Evolutionary conservation across 2,329 filamentous ascomycete species (phyloP), one percentile per base, ranked within the genome.

Genomic region (Colletotrichum sp.): DNA sequence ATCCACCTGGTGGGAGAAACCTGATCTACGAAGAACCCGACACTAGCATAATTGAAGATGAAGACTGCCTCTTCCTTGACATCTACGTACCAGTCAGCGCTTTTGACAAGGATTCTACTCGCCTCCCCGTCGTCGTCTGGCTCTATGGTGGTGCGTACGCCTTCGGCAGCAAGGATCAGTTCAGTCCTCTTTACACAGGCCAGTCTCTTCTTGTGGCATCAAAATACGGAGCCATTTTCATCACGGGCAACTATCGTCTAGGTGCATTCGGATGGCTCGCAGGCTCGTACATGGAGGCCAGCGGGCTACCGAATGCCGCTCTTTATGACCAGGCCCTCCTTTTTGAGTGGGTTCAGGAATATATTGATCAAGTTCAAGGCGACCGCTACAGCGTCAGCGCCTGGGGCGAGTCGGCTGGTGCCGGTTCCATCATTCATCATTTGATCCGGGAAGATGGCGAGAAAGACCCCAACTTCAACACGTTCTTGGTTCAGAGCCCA

Each of bases 1-100:
- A 55, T 5, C 27, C 63, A 3, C 63, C 63, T 16, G 63, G 63
- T 8, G 43, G 63, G 3, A 66, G 63, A 36, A 47, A 66, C 3
- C 18, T 43, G 13, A 29, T 66, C 8, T 66, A 55, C 29, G 31
- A 66, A 51, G 33, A 21, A 27, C 63, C 63, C 15, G 63, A 36
- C 29, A 13, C 31, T 3, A 55, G 43, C 15, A 36, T 66, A 29
- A 31, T 66, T 7, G 29, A 66, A 16, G 63, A 55, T 15, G 86
- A 88, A 76, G 86, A 89, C 72, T 89, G 87, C 72, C 81, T 89
- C 3, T 87, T 87, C 75, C 83, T 89, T 15, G 86, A 89, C 75
- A 76, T 89, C n/a, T 85, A 85, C 55, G 86, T 87, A 2, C 87
- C 87, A 6, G 81, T 79, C 8, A 83, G 83, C 69, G 85, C 84